These are phyloP conservation scores for Cinnamomum micranthum DNA, from an alignment of 164 flowering plant genomes.

Conservation along the genomic window DNA sequence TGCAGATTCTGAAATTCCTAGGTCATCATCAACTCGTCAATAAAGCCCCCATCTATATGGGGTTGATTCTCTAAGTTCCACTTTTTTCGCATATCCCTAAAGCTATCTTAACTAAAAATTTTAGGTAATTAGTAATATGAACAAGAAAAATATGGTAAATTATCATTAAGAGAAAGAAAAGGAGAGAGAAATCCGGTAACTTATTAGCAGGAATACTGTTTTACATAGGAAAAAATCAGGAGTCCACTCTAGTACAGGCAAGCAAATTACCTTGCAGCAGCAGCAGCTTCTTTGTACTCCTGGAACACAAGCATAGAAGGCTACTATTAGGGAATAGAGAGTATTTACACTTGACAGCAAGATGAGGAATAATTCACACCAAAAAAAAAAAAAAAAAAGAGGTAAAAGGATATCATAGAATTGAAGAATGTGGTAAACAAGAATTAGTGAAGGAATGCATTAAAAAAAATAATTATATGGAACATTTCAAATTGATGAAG, in stretches of 20 bases:
- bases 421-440: too few species aligned
- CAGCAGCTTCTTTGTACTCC: conserved; percentile 22
- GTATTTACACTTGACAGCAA: not conserved
- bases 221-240: not conserved
- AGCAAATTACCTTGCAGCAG: conserved; percentile 25
- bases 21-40: too few species aligned
- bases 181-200: not conserved
- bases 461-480: too few species aligned
- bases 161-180: not conserved
- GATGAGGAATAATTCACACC: not conserved
- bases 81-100: too few species aligned
- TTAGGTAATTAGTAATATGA: too few species aligned
- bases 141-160: not conserved
- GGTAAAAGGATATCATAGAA: not conserved
- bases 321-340: not conserved
- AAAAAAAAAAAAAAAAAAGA: not conserved
- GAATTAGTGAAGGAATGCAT: too few species aligned
- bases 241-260: not conserved
- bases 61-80: too few species aligned
- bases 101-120: too few species aligned
- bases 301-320: conserved; percentile 9
- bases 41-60: too few species aligned
- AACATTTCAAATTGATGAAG: too few species aligned
- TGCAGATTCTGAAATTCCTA: not conserved
- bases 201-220: not conserved